A percentile compares a stretch with the other conserved stretches of the same genome.
These are phyloP conservation scores for Boletus barrowsii DNA, from an alignment of 768 basidiomycete genomes.

Conservation along the genomic window DNA sequence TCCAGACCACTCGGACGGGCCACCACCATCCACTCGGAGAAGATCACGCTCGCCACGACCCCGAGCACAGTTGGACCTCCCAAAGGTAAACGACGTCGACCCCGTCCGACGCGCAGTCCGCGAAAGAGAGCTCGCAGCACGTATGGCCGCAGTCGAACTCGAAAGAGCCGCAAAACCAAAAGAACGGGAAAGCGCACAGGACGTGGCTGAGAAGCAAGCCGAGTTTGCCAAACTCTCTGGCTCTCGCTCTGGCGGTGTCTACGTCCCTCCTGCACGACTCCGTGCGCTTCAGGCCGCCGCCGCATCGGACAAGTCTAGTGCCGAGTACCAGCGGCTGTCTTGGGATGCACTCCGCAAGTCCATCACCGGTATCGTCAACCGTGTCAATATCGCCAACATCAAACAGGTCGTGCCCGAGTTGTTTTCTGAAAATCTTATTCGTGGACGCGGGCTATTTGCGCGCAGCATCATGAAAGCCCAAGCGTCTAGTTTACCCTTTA, in stretches of 20 bases:
- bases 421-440: conserved; percentile 90
- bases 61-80: conserved; percentile 36
- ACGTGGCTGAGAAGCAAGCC: conserved; percentile 64
- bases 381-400: conserved; percentile 96
- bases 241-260: conserved; percentile 89
- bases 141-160: conserved; percentile 66
- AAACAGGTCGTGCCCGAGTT: conserved; percentile 89
- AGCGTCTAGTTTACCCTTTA: conserved; percentile 94
- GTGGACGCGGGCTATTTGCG: conserved; percentile 89
- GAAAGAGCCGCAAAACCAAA: conserved; percentile 55
- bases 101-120: conserved; percentile 73
- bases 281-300: conserved; percentile 88
- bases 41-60: conserved; percentile 39
- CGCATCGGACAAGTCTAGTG: conserved; percentile 71
- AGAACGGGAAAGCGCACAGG: conserved; percentile 43
- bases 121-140: conserved; percentile 74
- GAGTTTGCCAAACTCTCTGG: conserved; percentile 86
- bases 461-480: conserved; percentile 98
- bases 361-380: conserved; percentile 99
- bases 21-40: conserved; percentile 41
- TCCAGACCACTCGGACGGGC: conserved; percentile 30
- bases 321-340: conserved; percentile 91
- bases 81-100: conserved; percentile 67
- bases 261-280: conserved; percentile 92
- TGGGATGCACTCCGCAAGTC: conserved; percentile 99